A percentile compares a stretch with the other conserved stretches of the same genome.
Evolutionary conservation across 2,329 filamentous ascomycete genomes (phyloP).

Genomic region (Fusarium compactum): DNA sequence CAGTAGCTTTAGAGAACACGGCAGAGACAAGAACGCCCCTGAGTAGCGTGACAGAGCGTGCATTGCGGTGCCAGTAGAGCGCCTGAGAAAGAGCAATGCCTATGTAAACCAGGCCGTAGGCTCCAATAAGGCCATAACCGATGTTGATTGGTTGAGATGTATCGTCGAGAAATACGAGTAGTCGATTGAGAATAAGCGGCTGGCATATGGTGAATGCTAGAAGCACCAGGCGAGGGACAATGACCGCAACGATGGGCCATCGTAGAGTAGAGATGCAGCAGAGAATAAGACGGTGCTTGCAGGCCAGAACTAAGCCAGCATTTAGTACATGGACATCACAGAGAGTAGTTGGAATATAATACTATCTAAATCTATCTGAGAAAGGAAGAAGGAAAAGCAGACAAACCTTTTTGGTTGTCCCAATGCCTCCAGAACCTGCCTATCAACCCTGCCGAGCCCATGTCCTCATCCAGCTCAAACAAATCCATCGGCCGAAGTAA

Average conservation of each 20-base stretch:
- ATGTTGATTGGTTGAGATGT: conserved; percentile 38
- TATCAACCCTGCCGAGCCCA: conserved; percentile 48
- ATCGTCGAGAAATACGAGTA: conserved; percentile 50
- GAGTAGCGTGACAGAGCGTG: conserved; percentile 50
- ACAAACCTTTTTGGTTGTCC: conserved; percentile 44
- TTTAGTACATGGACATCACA: conserved; percentile 41
- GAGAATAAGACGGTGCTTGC: conserved; percentile 45
- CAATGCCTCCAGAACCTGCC: conserved; percentile 51
- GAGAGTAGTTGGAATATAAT: conserved; percentile 7
- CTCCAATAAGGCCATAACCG: conserved; percentile 51
- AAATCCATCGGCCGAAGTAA: conserved; percentile 53
- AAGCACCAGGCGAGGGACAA: conserved; percentile 50
- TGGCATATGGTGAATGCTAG: conserved; percentile 55
- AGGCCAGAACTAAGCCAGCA: conserved; percentile 24
- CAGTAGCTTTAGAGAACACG: conserved; percentile 52
- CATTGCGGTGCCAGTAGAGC: conserved; percentile 50
- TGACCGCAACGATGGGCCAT: conserved; percentile 48
- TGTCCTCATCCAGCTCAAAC: conserved; percentile 51
- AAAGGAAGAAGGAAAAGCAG: not conserved
- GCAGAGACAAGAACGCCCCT: conserved; percentile 50
- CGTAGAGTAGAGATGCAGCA: conserved; percentile 48
- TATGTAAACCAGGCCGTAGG: conserved; percentile 51
- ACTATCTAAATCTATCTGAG: conserved; percentile 28
- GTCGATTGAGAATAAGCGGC: conserved; percentile 52
- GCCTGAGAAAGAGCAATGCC: conserved; percentile 50